Percentiles rank a stretch among this genome's conserved stretches.
Conservation (phyloP, 2,329 filamentous ascomycete species). For the Anisogramma anomala region DNA sequence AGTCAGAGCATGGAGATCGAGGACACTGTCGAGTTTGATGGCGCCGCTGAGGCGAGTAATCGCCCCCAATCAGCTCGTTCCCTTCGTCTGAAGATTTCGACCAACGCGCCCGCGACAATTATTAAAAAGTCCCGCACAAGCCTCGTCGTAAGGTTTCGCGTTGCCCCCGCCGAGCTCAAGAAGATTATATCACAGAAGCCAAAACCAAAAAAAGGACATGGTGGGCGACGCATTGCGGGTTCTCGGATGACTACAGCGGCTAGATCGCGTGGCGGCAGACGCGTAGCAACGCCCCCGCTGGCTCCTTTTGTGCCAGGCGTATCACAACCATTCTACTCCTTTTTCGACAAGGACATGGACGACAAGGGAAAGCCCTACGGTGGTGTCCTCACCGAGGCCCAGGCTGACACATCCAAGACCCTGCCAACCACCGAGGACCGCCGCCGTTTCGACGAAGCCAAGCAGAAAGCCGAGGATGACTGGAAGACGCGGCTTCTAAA, state of each 20-base stretch:
- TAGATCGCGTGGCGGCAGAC: conserved; percentile 23
- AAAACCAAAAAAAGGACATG: conserved; percentile 30
- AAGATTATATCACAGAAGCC: conserved; percentile 48
- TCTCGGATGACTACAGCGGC: conserved; percentile 22
- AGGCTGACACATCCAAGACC: conserved; percentile 85
- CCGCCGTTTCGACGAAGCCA: conserved; percentile 77
- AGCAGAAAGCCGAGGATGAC: conserved; percentile 81
- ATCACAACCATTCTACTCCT: conserved; percentile 73
- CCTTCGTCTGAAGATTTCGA: conserved; percentile 40
- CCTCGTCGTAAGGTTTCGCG: conserved; percentile 46
- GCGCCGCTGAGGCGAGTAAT: conserved; percentile 22
- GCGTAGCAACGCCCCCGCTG: conserved; percentile 27
- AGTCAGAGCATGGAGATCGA: conserved; percentile 28
- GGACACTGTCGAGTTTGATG: conserved; percentile 17
- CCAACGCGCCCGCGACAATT: conserved; percentile 28
- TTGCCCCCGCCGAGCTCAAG: conserved; percentile 46
- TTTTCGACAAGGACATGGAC: conserved; percentile 79
- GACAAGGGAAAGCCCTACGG: conserved; percentile 95
- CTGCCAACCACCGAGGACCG: conserved; percentile 71
- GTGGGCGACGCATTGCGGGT: conserved; percentile 33
- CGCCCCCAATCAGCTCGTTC: conserved; percentile 42
- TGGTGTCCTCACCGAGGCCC: conserved; percentile 76
- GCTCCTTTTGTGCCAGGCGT: conserved; percentile 25
- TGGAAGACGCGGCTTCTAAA: conserved; percentile 59
- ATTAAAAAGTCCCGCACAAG: conserved; percentile 30